Evolutionary conservation across 352 stramenopile species (phyloP), one percentile per base, ranked within the genome.

Genomic region (Phytophthora foliorum): DNA sequence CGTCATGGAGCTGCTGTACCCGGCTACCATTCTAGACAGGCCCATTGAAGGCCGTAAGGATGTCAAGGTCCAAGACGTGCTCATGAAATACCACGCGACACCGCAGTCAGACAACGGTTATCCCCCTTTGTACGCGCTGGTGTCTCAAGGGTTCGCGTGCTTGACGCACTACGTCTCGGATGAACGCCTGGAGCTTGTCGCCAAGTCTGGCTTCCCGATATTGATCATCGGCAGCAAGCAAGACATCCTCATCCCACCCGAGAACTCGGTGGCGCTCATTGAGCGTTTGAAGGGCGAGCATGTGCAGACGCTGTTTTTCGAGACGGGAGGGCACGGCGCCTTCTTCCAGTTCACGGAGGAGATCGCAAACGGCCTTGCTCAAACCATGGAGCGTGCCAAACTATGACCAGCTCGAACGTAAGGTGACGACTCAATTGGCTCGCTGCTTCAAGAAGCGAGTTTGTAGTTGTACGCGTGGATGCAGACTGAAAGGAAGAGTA

Each of bases 131-230:
- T 67, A 70, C 19, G 82, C 80, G 6, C 58, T 80, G 45, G 19
- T 83, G 5, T 72, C 80, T 24, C 82, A 91, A 63, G 70, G 62
- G 8, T 58, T 85, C 16, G 84, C 84, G 24, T 79, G 82, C 24
- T 61, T 77, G 44, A 80, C 79, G 27, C 81, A 90, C 60, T 85
- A 68, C 55, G 72, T 89, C 24, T 84, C 75, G 42, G 77, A 87
- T 50, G 78, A 84, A 60, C 69, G 81, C 2, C 64, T 89, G 7
- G 64, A 60, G 14, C 54, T 42, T 8, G 74, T 90, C 3, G 69
- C 69, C 41, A 72, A 78, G 22, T 42, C 62, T 9, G 78, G 73
- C 2, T 90, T 84, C 42, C 81, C 81, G 14, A 72, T 90, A 10
- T 63, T 88, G 21, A 77, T 90, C 39, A 59, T 90, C 36, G 79